Conservation (phyloP, 371 early-diverging fungal genomes). For the Cokeromyces recurvatus region DNA sequence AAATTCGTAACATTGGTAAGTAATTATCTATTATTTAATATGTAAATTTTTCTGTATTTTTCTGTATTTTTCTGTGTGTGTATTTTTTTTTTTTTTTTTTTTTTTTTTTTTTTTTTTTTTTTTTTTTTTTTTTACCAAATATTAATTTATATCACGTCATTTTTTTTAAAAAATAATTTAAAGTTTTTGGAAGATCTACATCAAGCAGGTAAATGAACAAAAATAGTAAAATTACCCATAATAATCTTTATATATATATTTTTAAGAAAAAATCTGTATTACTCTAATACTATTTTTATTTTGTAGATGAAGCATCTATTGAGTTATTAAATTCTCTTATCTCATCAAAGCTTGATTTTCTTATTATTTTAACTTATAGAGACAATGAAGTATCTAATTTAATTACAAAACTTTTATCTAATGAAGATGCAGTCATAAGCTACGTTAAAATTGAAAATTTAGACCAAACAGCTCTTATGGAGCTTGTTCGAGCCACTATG, state of each 20-base stretch:
- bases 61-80: not conserved
- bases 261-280: not conserved
- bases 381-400: conserved; percentile 16
- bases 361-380: conserved; percentile 40
- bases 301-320: conserved; percentile 42
- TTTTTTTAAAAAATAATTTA: conserved; percentile 1
- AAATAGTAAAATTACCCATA: not conserved
- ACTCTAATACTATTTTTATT: too few relatives aligned
- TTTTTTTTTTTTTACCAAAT: too few relatives aligned
- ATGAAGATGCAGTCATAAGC: conserved; percentile 28
- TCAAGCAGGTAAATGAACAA: conserved; percentile 35
- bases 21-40: not conserved
- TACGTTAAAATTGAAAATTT: conserved; percentile 36
- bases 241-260: not conserved
- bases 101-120: too few relatives aligned
- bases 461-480: conserved; percentile 33
- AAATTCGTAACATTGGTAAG: conserved; percentile 47
- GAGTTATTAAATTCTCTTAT: conserved; percentile 39
- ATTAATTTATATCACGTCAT: too few relatives aligned
- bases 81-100: too few relatives aligned
- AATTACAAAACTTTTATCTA: conserved; percentile 18
- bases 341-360: conserved; percentile 31
- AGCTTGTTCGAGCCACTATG: conserved; percentile 36
- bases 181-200: conserved; percentile 51
- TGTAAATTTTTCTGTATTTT: not conserved